Evolutionary conservation across 2,329 filamentous ascomycete genomes (phyloP), one percentile per base, ranked within the genome.

Genomic region (Cladophialophora chaetospira): DNA sequence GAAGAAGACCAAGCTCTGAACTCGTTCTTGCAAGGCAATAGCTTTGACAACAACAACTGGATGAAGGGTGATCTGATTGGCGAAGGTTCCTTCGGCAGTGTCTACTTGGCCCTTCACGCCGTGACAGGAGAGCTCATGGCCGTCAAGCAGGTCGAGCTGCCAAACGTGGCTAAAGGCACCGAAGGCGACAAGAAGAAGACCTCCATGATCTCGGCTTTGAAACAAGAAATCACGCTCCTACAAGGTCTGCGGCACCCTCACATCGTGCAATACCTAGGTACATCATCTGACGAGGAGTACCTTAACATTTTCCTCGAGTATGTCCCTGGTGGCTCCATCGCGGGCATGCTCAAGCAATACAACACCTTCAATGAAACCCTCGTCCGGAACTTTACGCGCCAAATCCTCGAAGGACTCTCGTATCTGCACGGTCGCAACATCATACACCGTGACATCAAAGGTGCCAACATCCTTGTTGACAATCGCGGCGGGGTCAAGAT

Each of bases 241-340:
- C 89, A 94, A 63, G 94, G 97, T 65, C 85, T 99, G 47, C 91
- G 95, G 69, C 94, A 99, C 69, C 85, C 90, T 54, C 97, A 99
- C 72, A 97, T 99, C 70, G 94, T 99, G 72, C 94, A 97, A 71
- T 99, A 99, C 70, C 85, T 99, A 5, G 94, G 94, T 58, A 97
- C 92, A 66, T 93, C 92, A 68, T 93, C 91, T 6, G 94, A 96
- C 61, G 85, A 90, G 15, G 88, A 92, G 53, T 88, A 93, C 71
- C 85, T 99, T 68, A 99, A 99, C 77, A 99, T 99, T 88, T 99
- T 99, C 85, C 86, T 99, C 70, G 94, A 99, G 75, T 99, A 99
- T 72, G 94, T 99, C 28, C 90, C 94, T 13, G 94, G 94, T 74
- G 94, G 94, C 43, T 97, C 93, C 10, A 95, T 99, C 23, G 94